phyloP scores from a whole-genome alignment of 805 yeast species.

The Wickerhamomyces chambardii region DNA sequence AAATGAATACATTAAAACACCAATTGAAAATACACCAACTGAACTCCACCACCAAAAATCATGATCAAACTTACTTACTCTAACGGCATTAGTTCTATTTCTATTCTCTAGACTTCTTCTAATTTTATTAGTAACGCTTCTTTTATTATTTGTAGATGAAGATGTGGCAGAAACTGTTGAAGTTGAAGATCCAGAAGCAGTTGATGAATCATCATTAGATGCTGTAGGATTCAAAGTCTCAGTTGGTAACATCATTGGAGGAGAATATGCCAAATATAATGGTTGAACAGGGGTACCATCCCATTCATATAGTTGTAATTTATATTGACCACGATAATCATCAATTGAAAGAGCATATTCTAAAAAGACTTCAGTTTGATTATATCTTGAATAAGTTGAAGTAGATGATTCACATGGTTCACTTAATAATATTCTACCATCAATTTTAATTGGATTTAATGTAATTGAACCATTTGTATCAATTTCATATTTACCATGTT shows the following conservation, averaged over 20 bases:
- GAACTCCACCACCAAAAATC: slow-evolving; percentile 51
- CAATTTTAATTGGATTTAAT: slow-evolving; percentile 71
- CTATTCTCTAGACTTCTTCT: slow-evolving; percentile 75
- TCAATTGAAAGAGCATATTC: slow-evolving; percentile 56
- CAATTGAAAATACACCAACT: slow-evolving; percentile 22
- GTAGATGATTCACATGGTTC: slow-evolving; percentile 74
- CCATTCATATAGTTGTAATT: slow-evolving; percentile 62
- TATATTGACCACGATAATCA: slow-evolving; percentile 76
- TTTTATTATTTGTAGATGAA: too few species aligned
- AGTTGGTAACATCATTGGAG: slow-evolving; percentile 96
- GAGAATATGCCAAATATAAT: slow-evolving; percentile 82
- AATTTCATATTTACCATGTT: slow-evolving; percentile 77
- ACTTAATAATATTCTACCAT: slow-evolving; percentile 86
- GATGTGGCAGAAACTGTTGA: too few species aligned
- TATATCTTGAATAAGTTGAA: slow-evolving; percentile 65
- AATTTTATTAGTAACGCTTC: slow-evolving; percentile 32
- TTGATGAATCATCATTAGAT: slow-evolving; percentile 12
- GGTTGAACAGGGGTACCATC: slow-evolving; percentile 84
- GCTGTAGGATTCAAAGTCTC: slow-evolving; percentile 81
- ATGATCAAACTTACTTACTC: slow-evolving; percentile 25
- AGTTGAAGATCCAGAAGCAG: slow-evolving; percentile 20
- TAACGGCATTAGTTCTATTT: slow-evolving; percentile 67
- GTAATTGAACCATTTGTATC: slow-evolving; percentile 56
- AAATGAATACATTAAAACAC: too few species aligned
- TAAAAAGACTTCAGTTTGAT: slow-evolving; percentile 52